Conservation (phyloP, 2,329 filamentous ascomycete species). For the Aspergillus fructus region DNA sequence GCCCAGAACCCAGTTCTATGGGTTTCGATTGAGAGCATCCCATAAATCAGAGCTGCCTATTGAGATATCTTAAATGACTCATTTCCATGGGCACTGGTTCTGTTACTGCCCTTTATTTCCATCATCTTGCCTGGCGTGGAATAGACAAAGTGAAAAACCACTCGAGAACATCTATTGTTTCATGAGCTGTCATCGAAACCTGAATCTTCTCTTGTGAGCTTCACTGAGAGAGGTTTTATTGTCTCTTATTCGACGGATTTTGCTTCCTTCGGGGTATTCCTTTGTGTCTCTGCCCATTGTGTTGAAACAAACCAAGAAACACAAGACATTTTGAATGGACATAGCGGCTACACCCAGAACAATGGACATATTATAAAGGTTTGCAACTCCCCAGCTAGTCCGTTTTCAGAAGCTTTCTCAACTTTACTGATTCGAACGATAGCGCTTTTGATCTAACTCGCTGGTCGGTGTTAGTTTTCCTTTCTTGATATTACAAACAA, state of each 20-base stretch:
- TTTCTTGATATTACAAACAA: background rate
- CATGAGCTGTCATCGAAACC: background rate
- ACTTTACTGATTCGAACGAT: slow-evolving; percentile 6
- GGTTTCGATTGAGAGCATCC: slow-evolving; percentile 10
- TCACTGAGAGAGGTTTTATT: background rate
- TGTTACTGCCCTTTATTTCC: slow-evolving; percentile 4
- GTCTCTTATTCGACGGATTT: background rate
- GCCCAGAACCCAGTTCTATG: slow-evolving; percentile 8
- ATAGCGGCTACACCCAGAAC: background rate
- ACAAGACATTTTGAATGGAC: background rate
- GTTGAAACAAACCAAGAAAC: background rate
- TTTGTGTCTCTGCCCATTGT: slow-evolving; percentile 1
- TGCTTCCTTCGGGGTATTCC: background rate
- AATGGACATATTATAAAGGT: slow-evolving; percentile 15
- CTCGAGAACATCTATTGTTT: slow-evolving; percentile 3
- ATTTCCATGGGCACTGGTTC: background rate
- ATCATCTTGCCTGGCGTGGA: background rate
- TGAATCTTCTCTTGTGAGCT: background rate
- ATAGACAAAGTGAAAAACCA: slow-evolving; percentile 2
- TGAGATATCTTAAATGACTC: slow-evolving; percentile 11
- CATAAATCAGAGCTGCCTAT: slow-evolving; percentile 3
- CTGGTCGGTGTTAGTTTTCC: slow-evolving; percentile 6
- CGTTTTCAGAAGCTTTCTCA: background rate
- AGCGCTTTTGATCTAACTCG: background rate
- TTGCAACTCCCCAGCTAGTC: background rate